Percentiles rank a stretch among this genome's conserved stretches.
Evolutionary conservation across 1,284 basidiomycete species (phyloP).

Genomic region (Rhodotorula sp.): DNA sequence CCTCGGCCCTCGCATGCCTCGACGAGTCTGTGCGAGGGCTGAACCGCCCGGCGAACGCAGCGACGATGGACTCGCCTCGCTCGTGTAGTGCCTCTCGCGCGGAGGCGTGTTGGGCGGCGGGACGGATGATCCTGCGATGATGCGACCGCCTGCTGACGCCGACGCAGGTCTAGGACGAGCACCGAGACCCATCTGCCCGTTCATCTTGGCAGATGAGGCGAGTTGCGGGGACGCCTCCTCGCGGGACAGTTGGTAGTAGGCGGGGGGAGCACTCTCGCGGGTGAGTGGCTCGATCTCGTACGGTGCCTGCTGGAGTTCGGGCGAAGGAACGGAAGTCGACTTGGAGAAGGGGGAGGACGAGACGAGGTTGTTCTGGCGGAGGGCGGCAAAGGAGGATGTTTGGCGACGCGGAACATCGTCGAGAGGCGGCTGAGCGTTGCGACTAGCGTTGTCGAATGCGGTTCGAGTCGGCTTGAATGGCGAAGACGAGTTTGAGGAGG

Average conservation of each 20-base stretch:
- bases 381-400: conserved; percentile 25
- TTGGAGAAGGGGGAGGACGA: conserved; percentile 28
- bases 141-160: background rate
- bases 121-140: conserved; percentile 10
- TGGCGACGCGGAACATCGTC: conserved; percentile 12
- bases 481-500: background rate
- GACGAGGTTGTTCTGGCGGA: conserved; percentile 35
- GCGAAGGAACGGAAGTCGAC: conserved; percentile 17
- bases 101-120: conserved; percentile 28
- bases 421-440: background rate
- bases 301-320: conserved; percentile 28
- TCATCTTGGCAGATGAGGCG: background rate
- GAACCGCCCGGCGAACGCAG: conserved; percentile 1
- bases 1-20: conserved; percentile 31
- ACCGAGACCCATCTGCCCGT: background rate
- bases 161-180: background rate
- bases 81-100: background rate
- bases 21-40: conserved; percentile 16
- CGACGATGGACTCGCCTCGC: background rate
- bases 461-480: conserved; percentile 29
- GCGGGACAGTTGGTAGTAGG: background rate
- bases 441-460: background rate
- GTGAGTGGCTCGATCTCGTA: conserved; percentile 32
- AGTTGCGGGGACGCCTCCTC: conserved; percentile 7
- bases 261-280: conserved; percentile 31